phyloP scores from a whole-genome alignment of 345 rosid species.

The Leavenworthia alabamica region DNA sequence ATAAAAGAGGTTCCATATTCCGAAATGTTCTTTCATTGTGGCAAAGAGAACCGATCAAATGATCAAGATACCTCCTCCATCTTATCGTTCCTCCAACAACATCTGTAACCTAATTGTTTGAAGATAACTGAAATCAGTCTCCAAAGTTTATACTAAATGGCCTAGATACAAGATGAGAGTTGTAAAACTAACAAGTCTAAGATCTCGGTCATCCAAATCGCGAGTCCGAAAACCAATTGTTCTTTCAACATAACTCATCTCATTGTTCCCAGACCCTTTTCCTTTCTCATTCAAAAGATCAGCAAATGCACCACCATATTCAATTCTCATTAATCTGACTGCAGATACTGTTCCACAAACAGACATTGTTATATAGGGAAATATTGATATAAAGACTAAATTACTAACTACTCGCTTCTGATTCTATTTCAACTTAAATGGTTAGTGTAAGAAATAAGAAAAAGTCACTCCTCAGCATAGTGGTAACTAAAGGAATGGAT shows the following conservation, averaged over 20 bases:
- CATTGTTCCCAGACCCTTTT: slow-evolving; percentile 90
- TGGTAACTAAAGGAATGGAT: background rate
- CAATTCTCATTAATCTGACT: slow-evolving; percentile 94
- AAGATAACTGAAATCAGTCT: slow-evolving; percentile 1
- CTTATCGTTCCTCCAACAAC: slow-evolving; percentile 96
- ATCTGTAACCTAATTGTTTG: slow-evolving; percentile 62
- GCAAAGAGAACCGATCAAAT: slow-evolving; percentile 67
- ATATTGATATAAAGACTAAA: background rate
- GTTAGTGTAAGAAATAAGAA: background rate
- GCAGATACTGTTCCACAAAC: slow-evolving; percentile 64
- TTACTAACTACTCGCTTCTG: background rate
- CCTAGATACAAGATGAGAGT: background rate
- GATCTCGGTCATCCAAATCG: slow-evolving; percentile 79
- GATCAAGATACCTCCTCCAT: slow-evolving; percentile 95
- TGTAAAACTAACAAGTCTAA: slow-evolving; percentile 61
- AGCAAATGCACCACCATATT: slow-evolving; percentile 94
- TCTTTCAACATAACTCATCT: slow-evolving; percentile 87
- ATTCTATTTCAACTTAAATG: background rate
- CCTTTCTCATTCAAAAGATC: slow-evolving; percentile 95
- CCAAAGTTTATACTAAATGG: background rate
- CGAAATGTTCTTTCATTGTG: slow-evolving; percentile 60
- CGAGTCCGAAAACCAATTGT: slow-evolving; percentile 85
- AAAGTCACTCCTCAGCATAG: background rate
- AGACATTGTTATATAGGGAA: background rate
- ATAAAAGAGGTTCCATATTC: slow-evolving; percentile 85